A percentile compares a stretch with the other conserved stretches of the same genome.
phyloP scores from a whole-genome alignment of 2,329 filamentous ascomycete species.

The Colletotrichum abscissum region DNA sequence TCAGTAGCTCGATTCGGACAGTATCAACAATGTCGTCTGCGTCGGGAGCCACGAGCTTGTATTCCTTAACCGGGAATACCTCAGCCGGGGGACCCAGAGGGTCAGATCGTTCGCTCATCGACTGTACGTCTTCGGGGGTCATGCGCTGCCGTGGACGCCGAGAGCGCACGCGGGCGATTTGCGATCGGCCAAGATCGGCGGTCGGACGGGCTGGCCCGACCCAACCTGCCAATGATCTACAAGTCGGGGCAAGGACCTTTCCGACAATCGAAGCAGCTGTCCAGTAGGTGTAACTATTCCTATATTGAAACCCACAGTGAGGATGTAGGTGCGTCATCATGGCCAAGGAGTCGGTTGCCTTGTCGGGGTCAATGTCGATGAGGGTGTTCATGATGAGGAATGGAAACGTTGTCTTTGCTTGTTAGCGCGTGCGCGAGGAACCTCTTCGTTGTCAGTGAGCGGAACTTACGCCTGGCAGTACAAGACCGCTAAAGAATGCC shows the following conservation, averaged over 20 bases:
- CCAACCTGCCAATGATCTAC: constrained; percentile 78
- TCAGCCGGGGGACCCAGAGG: constrained; percentile 74
- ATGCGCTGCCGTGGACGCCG: constrained; percentile 67
- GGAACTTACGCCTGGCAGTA: constrained; percentile 73
- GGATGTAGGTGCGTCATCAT: constrained; percentile 76
- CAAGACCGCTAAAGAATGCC: constrained; percentile 81
- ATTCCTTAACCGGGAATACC: constrained; percentile 75
- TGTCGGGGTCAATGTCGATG: constrained; percentile 79
- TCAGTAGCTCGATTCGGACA: constrained; percentile 76
- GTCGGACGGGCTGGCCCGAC: constrained; percentile 78
- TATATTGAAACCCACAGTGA: constrained; percentile 80
- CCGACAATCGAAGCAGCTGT: constrained; percentile 77
- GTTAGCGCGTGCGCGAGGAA: background rate
- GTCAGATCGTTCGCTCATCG: constrained; percentile 75
- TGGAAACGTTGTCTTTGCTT: constrained; percentile 66
- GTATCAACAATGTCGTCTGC: constrained; percentile 70
- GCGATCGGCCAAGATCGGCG: constrained; percentile 72
- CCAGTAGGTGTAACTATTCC: constrained; percentile 81
- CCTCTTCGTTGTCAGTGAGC: background rate
- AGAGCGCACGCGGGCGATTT: constrained; percentile 77
- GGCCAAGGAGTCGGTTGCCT: constrained; percentile 72
- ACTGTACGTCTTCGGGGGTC: constrained; percentile 68
- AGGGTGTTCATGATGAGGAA: constrained; percentile 84
- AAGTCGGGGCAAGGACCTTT: constrained; percentile 80
- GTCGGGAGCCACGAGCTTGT: constrained; percentile 69